Base-by-base conservation (phyloP, 2,329 filamentous ascomycete species). In the Neobulgaria alba region DNA sequence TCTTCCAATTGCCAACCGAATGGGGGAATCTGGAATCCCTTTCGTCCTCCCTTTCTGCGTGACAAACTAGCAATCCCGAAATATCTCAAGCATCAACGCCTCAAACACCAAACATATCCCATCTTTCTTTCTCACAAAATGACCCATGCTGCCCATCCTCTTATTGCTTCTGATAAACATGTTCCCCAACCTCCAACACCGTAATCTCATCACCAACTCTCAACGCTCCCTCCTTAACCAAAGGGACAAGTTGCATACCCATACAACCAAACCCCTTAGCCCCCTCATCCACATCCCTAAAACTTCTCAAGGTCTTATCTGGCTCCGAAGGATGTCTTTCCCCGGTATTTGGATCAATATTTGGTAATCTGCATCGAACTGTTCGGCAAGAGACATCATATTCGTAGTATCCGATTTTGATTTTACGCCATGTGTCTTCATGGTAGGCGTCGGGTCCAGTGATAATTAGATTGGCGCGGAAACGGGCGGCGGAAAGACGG, bases 401-500 rank as follows among this genome's bases (percentile, higher is more conserved):
- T 5, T 77, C 67, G 42, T 71, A 73, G 10, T 66, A 65, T 2
- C 61, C 62, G 4, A 66, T 66, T 5, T 66, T 70, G 50, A 85
- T 68, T 19, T 63, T 67, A 46, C 75, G 79, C 83, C 83, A 88
- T 7, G 65, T 66, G 39, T 88, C 82, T 59, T 89, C 83, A 14
- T 76, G 72, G 53, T 82, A 86, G 3, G 78, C 67, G 1, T 72
- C 64, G 0, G 72, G 68, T 3, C 81, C 80, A 3, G 77, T 74
- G 36, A 85, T 62, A 50, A 85, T 78, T 23, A 89, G 76, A 53
- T 89, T 88, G 29, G 82, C 73, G 17, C 83, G 72, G 61, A 85
- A 88, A 10, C 80, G 72, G 12, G 72, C 63, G 7, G 74, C 72
- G 41, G 81, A 75, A 0, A 87, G 66, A 19, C 68, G 63, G 19